phyloP scores from a whole-genome alignment of 495 filamentous ascomycete species.

The Haplographium delicatum region DNA sequence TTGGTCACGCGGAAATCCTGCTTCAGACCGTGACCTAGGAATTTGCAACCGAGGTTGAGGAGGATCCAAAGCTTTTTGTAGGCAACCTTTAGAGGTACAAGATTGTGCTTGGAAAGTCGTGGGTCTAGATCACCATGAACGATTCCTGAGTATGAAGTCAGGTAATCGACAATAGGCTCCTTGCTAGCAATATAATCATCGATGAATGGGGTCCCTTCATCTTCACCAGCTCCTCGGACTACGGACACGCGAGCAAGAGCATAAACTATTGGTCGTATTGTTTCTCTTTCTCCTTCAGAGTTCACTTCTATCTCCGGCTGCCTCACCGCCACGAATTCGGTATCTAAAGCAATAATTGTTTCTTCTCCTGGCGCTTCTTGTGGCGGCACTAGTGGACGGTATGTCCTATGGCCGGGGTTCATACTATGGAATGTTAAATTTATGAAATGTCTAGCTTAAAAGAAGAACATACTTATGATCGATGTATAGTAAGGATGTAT shows the following conservation, averaged over 20 bases:
- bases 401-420: constrained; percentile 38
- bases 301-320: constrained; percentile 90
- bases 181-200: constrained; percentile 93
- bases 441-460: background rate
- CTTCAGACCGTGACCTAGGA: constrained; percentile 86
- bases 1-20: constrained; percentile 98
- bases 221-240: constrained; percentile 66
- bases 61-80: constrained; percentile 99
- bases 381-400: constrained; percentile 54
- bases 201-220: constrained; percentile 82
- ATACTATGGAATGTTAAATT: constrained; percentile 21
- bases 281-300: constrained; percentile 80
- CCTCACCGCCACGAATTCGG: constrained; percentile 89
- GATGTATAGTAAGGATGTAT: constrained; percentile 76
- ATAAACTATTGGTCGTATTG: constrained; percentile 75
- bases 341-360: constrained; percentile 83
- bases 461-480: constrained; percentile 55
- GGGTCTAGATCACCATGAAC: constrained; percentile 77
- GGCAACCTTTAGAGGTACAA: constrained; percentile 81
- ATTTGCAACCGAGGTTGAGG: constrained; percentile 87
- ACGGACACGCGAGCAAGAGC: constrained; percentile 87
- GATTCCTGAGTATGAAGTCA: constrained; percentile 91
- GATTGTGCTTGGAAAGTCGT: constrained; percentile 61
- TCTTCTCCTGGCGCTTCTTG: constrained; percentile 62
- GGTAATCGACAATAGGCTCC: constrained; percentile 91